Evolutionary conservation across 2,329 filamentous ascomycete genomes (phyloP), one percentile per base, ranked within the genome.

Genomic region (Xylaria sp.): DNA sequence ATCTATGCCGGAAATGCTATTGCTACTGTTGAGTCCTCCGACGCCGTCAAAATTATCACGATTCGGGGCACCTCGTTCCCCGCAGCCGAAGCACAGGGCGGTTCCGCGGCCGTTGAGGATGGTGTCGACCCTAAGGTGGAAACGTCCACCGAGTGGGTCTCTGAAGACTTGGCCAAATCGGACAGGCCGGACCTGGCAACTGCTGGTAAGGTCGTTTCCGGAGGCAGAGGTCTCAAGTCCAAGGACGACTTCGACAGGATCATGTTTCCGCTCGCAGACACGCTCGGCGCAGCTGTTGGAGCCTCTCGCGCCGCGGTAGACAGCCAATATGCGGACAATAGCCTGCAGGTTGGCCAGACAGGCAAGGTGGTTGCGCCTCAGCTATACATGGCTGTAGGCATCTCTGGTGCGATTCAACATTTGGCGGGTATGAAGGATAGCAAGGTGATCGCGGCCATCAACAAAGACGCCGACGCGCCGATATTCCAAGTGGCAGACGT

Each of bases 351-450:
- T 62, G 94, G 94, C 42, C 94, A 99, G 81, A 99, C 94, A 13
- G 94, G 94, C 68, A 99, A 99, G 84, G 96, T 97, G 59, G 93
- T 99, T 50, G 94, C 94, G 43, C 94, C 94, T 55, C 88, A 99
- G 74, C 79, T 99, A 57, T 99, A 99, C 72, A 82, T 99, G 64
- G 95, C 92, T 49, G 92, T 93, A 11, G 94, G 94, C 69, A 97
- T 99, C 66, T 96, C 91, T 7, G 94, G 94, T 49, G 94, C 94
- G 19, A 99, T 99, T 65, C 94, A 99, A 77, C 94, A 99, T 80
- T 76, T 99, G 75, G 94, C 94, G 26, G 94, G 94, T 71, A 99
- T 99, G 94, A 99, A 99, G 83, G 94, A 99, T 71, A 97, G 92
- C 80, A 99, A 99, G 80, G 94, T 99, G 54, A 99, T 99, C 77